Evolutionary conservation across 176 grass and related monocot genomes (phyloP).

Genomic region (Musa itinerans): DNA sequence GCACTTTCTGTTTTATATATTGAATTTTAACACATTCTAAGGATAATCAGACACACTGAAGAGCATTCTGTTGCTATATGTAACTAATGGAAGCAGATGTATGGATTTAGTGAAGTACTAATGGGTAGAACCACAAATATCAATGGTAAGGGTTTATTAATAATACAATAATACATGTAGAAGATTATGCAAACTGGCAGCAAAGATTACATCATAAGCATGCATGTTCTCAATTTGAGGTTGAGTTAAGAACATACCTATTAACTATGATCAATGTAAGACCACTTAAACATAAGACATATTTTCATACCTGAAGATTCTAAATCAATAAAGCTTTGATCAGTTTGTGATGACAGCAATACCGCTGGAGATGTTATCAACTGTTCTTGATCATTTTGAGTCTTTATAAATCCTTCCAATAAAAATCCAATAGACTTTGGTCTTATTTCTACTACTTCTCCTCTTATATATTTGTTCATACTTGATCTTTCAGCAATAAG

Average conservation of each 20-base stretch:
- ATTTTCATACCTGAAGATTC: slow-evolving; percentile 60
- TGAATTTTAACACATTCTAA: too few relatives aligned
- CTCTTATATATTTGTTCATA: slow-evolving; percentile 66
- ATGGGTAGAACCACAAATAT: too few relatives aligned
- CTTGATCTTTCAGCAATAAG: slow-evolving; percentile 57
- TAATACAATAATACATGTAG: too few relatives aligned
- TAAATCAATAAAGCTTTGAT: slow-evolving; percentile 43
- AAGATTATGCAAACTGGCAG: too few relatives aligned
- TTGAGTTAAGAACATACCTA: not conserved
- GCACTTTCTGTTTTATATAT: too few relatives aligned
- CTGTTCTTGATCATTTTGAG: slow-evolving; percentile 25
- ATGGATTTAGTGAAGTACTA: too few relatives aligned
- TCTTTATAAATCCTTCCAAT: slow-evolving; percentile 82
- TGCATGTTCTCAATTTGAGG: not conserved
- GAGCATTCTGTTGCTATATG: too few relatives aligned
- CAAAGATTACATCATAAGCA: too few relatives aligned
- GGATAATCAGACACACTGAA: too few relatives aligned
- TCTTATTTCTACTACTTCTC: slow-evolving; percentile 49
- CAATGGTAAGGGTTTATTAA: too few relatives aligned
- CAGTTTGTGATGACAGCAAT: slow-evolving; percentile 39
- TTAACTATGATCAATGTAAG: too few relatives aligned
- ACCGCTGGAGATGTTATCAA: slow-evolving; percentile 60
- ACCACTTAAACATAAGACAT: not conserved
- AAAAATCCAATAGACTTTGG: slow-evolving; percentile 60
- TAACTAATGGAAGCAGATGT: too few relatives aligned